These are phyloP conservation scores for Rickenella mellea DNA, from an alignment of 768 basidiomycete genomes.

Conservation along the genomic window DNA sequence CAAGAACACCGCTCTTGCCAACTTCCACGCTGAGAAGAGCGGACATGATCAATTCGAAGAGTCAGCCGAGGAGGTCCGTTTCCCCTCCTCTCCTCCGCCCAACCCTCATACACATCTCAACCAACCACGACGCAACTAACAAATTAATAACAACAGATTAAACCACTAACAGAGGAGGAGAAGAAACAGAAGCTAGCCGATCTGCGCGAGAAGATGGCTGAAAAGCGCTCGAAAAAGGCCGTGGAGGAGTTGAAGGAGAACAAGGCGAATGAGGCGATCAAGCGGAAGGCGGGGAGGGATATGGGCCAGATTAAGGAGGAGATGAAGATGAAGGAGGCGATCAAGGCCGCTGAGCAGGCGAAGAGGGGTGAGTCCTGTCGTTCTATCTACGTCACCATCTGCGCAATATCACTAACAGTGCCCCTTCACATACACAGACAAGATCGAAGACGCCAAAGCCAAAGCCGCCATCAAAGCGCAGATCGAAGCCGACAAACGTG, in stretches of 20 bases:
- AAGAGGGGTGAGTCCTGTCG: constrained; percentile 50
- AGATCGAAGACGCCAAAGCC: constrained; percentile 80
- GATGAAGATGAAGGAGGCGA: constrained; percentile 62
- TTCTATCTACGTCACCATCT: neutral
- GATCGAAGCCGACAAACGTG: constrained; percentile 89
- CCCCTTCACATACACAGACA: constrained; percentile 43
- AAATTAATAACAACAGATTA: constrained; percentile 45
- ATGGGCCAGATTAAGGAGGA: constrained; percentile 66
- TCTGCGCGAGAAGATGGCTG: constrained; percentile 67
- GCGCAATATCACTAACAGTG: neutral
- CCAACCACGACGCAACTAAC: neutral
- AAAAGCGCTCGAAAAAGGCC: constrained; percentile 67
- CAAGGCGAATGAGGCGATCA: constrained; percentile 65
- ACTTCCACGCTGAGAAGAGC: constrained; percentile 90
- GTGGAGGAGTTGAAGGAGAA: constrained; percentile 65
- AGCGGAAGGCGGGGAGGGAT: constrained; percentile 86
- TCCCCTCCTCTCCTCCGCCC: neutral
- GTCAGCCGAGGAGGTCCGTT: constrained; percentile 77
- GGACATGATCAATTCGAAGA: constrained; percentile 97
- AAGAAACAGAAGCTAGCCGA: constrained; percentile 75
- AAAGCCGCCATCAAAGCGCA: constrained; percentile 84
- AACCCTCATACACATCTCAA: neutral
- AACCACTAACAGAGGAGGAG: constrained; percentile 92
- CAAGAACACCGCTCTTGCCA: constrained; percentile 76
- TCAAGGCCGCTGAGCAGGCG: constrained; percentile 78